These are phyloP conservation scores for Corynespora cassiicola DNA, from an alignment of 2,329 filamentous ascomycete genomes.

Conservation along the genomic window DNA sequence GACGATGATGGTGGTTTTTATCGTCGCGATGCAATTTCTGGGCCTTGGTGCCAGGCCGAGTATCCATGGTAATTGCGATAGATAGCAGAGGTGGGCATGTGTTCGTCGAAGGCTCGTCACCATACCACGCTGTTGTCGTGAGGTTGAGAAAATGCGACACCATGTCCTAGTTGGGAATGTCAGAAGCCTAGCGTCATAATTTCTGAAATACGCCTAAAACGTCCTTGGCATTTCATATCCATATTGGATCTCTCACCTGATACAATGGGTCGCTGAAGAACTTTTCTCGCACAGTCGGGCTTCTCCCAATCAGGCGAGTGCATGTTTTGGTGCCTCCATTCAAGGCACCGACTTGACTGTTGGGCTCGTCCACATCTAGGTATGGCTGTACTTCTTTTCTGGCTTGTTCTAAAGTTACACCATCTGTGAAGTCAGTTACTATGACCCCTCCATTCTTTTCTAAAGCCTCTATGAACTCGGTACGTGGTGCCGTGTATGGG, in stretches of 20 bases:
- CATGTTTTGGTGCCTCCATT: constrained; percentile 46
- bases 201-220: no score
- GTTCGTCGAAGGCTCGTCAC: constrained; percentile 31
- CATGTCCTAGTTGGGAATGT: constrained; percentile 27
- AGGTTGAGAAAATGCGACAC: constrained; percentile 46
- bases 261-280: constrained; percentile 45
- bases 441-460: constrained; percentile 45
- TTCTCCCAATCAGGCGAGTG: constrained; percentile 42
- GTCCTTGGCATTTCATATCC: not conserved
- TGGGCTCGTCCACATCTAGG: constrained; percentile 27
- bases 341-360: constrained; percentile 31
- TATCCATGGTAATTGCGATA: constrained; percentile 47
- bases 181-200: no score
- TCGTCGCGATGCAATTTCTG: constrained; percentile 48
- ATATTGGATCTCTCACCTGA: constrained; percentile 27
- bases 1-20: constrained; percentile 48
- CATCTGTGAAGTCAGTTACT: constrained; percentile 38
- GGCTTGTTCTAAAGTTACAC: constrained; percentile 31
- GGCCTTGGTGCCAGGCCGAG: constrained; percentile 37
- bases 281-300: constrained; percentile 43
- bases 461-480: constrained; percentile 37
- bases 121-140: constrained; percentile 44
- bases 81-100: constrained; percentile 45
- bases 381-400: constrained; percentile 34
- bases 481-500: constrained; percentile 12